Percentiles rank a stretch among this genome's conserved stretches.
Evolutionary conservation across 352 stramenopile genomes (phyloP).

Genomic region (Phytophthora pini): DNA sequence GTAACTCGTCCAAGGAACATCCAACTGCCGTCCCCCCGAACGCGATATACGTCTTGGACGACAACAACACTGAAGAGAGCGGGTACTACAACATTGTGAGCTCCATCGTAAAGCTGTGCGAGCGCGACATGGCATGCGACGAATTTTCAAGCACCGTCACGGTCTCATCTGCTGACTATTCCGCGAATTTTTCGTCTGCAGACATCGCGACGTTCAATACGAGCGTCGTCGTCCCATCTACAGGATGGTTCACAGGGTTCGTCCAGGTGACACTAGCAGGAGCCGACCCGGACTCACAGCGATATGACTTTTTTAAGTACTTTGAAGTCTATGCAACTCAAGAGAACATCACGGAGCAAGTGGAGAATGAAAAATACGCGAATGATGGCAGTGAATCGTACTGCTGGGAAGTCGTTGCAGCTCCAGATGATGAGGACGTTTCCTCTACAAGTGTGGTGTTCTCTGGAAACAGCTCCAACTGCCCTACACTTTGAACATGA

Average conservation of each 20-base stretch:
- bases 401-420: constrained; percentile 55
- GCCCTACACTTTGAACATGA: constrained; percentile 52
- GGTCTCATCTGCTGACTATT: constrained; percentile 30
- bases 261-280: constrained; percentile 54
- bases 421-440: constrained; percentile 22
- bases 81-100: constrained; percentile 56
- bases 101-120: constrained; percentile 57
- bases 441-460: constrained; percentile 41
- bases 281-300: constrained; percentile 23
- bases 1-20: constrained; percentile 45
- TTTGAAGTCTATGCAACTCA: constrained; percentile 55
- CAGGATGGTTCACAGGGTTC: constrained; percentile 49
- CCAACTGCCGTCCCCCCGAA: constrained; percentile 53
- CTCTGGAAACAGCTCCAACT: constrained; percentile 41
- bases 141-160: constrained; percentile 48
- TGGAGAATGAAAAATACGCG: constrained; percentile 35
- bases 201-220: constrained; percentile 41
- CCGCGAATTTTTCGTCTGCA: constrained; percentile 43
- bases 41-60: constrained; percentile 25
- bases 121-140: constrained; percentile 39
- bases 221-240: constrained; percentile 40
- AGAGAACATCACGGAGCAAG: constrained; percentile 24
- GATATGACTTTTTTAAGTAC: constrained; percentile 65
- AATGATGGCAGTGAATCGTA: constrained; percentile 42
- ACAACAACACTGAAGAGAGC: constrained; percentile 17